Evolutionary conservation across 768 basidiomycete species (phyloP).

Genomic region (Boletellus ananas): DNA sequence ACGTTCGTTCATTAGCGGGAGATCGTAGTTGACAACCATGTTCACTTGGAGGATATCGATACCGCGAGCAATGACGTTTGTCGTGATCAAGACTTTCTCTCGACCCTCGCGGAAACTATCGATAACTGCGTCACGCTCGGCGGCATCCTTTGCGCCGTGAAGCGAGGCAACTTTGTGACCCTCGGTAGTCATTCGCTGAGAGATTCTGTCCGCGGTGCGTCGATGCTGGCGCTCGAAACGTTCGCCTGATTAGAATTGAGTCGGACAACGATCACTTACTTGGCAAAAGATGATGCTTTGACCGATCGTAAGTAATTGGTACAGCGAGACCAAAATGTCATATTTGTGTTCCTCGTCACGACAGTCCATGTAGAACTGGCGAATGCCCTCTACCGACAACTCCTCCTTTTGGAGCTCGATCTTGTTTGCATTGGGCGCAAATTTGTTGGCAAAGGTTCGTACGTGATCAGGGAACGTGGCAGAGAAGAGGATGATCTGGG

Average conservation of each 20-base stretch:
- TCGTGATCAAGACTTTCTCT: constrained; percentile 97
- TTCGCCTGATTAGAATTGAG: background rate
- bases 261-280: constrained; percentile 40
- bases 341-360: constrained; percentile 89
- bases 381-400: constrained; percentile 88
- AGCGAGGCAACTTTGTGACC: constrained; percentile 96
- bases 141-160: constrained; percentile 89
- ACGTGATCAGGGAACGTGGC: constrained; percentile 97
- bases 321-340: constrained; percentile 88
- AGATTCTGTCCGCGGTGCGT: constrained; percentile 89
- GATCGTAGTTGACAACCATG: constrained; percentile 99
- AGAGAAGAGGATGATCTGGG: constrained; percentile 94
- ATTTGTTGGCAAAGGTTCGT: constrained; percentile 84
- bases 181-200: constrained; percentile 83
- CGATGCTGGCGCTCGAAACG: constrained; percentile 53
- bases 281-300: constrained; percentile 99
- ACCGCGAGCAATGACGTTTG: constrained; percentile 96
- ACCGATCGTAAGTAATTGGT: constrained; percentile 88
- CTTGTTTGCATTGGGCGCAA: constrained; percentile 93
- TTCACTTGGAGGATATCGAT: constrained; percentile 99
- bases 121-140: constrained; percentile 87
- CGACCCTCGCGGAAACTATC: constrained; percentile 95
- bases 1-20: constrained; percentile 81
- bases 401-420: constrained; percentile 94
- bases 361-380: constrained; percentile 98